Evolutionary conservation across 2,329 filamentous ascomycete genomes (phyloP).

Genomic region (Fusarium mexicanum): DNA sequence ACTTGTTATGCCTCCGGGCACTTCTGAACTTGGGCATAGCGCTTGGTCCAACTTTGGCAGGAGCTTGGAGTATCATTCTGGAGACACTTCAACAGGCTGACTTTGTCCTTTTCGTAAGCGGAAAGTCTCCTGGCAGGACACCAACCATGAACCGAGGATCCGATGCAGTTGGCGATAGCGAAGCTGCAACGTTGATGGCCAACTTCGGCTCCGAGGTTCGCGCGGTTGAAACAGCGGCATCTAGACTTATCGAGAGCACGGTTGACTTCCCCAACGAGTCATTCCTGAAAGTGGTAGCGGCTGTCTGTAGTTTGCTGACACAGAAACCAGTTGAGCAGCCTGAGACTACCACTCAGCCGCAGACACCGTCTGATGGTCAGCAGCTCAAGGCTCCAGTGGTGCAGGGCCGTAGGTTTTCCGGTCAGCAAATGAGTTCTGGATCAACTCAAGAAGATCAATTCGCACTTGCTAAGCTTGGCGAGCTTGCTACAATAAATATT

Average conservation of each 20-base stretch:
- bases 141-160: constrained; percentile 57
- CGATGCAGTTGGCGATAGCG: constrained; percentile 61
- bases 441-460: constrained; percentile 72
- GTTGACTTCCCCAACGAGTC: constrained; percentile 86
- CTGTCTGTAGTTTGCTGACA: constrained; percentile 77
- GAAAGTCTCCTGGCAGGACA: constrained; percentile 63
- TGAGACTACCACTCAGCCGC: constrained; percentile 26
- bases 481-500: constrained; percentile 78
- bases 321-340: constrained; percentile 41
- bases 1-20: constrained; percentile 88
- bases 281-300: constrained; percentile 80
- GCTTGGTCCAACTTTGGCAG: constrained; percentile 84
- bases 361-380: constrained; percentile 36
- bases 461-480: constrained; percentile 77
- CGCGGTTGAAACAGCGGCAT: constrained; percentile 88
- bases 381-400: constrained; percentile 51
- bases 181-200: constrained; percentile 61
- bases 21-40: constrained; percentile 96
- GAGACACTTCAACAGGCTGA: constrained; percentile 95
- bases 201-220: constrained; percentile 84
- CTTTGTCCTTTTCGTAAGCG: constrained; percentile 77
- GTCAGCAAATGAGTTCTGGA: constrained; percentile 52
- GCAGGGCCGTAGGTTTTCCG: constrained; percentile 58
- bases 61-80: constrained; percentile 89
- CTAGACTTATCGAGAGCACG: constrained; percentile 89